Conservation (phyloP, 208 protist species). For the Wallacemonas sp. region DNA sequence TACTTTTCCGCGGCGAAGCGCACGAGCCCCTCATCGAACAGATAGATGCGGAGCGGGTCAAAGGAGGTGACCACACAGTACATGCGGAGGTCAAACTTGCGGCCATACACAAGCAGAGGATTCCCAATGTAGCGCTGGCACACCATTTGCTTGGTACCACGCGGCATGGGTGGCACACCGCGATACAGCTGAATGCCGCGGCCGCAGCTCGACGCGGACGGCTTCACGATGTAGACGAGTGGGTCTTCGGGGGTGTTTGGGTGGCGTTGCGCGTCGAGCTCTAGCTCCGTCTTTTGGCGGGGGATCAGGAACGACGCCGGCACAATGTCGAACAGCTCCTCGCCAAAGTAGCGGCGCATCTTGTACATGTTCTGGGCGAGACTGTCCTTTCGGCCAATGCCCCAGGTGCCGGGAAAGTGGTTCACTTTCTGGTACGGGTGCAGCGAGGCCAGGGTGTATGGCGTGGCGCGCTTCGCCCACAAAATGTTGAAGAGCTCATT, state of each 20-base stretch:
- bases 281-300: constrained; percentile 59
- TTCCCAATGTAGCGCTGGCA: constrained; percentile 94
- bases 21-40: constrained; percentile 95
- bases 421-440: constrained; percentile 91
- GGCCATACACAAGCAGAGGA: constrained; percentile 92
- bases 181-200: constrained; percentile 79
- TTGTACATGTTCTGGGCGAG: constrained; percentile 78
- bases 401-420: constrained; percentile 93
- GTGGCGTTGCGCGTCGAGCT: constrained; percentile 62
- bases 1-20: constrained; percentile 94
- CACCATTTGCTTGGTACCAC: constrained; percentile 60
- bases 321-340: constrained; percentile 75
- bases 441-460: constrained; percentile 73
- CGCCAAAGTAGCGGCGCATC: constrained; percentile 78
- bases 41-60: constrained; percentile 89
- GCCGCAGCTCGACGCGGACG: constrained; percentile 87
- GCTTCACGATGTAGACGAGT: constrained; percentile 90
- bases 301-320: constrained; percentile 86
- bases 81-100: constrained; percentile 95
- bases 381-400: constrained; percentile 89
- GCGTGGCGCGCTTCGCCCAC: constrained; percentile 90
- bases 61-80: constrained; percentile 94
- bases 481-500: constrained; percentile 89
- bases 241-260: constrained; percentile 57
- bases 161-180: constrained; percentile 72